Evolutionary conservation across 495 filamentous ascomycete genomes (phyloP).

Genomic region (Filosporella fistucella): DNA sequence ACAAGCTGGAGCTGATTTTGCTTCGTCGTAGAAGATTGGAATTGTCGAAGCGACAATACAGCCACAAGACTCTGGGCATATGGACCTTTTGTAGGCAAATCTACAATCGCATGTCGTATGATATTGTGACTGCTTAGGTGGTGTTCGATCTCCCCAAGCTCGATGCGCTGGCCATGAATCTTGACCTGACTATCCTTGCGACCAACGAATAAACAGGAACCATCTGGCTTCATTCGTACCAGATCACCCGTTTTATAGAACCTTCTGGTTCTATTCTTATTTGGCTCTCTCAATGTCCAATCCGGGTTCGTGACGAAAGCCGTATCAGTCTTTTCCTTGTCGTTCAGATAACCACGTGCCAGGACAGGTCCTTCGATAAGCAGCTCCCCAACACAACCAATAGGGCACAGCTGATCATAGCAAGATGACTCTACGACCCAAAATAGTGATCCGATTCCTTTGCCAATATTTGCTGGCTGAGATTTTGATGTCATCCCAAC

Average conservation of each 20-base stretch:
- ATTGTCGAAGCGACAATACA: neutral
- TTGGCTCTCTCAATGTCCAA: too few relatives aligned
- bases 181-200: conserved; percentile 29
- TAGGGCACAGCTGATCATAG: neutral
- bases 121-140: too few relatives aligned
- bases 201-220: conserved; percentile 31
- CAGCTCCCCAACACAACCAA: conserved; percentile 1
- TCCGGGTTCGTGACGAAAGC: conserved; percentile 25
- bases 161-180: conserved; percentile 27
- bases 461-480: neutral
- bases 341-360: conserved; percentile 41
- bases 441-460: neutral
- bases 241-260: conserved; percentile 49
- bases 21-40: neutral
- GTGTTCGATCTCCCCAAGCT: conserved; percentile 37
- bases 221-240: conserved; percentile 26
- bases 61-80: neutral
- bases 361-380: neutral
- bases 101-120: neutral
- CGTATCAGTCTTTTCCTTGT: conserved; percentile 3
- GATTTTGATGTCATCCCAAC: too few relatives aligned
- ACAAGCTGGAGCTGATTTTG: neutral
- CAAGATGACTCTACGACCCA: neutral
- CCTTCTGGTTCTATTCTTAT: conserved; percentile 39
- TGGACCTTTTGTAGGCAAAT: neutral